Evolutionary conservation across 2,329 filamentous ascomycete species (phyloP).

Genomic region (Aureobasidium sp.): DNA sequence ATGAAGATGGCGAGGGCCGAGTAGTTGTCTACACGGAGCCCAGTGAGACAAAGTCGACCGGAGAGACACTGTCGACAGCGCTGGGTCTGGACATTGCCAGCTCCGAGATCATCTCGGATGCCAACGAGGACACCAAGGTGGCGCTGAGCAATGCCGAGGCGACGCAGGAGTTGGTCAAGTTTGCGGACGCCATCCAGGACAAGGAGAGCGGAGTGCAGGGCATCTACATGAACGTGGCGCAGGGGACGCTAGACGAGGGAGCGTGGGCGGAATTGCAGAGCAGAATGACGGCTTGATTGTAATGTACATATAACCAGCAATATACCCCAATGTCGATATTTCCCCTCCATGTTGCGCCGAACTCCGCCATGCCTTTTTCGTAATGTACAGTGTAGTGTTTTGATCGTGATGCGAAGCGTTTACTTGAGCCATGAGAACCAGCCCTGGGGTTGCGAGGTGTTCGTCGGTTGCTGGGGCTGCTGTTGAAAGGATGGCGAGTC

Average conservation of each 20-base stretch:
- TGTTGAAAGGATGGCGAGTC: not conserved
- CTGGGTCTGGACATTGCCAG: constrained; percentile 61
- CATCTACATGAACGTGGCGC: constrained; percentile 62
- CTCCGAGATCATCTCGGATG: constrained; percentile 75
- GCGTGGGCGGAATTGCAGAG: constrained; percentile 32
- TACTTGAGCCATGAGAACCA: constrained; percentile 17
- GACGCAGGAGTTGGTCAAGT: constrained; percentile 48
- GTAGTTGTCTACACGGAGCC: constrained; percentile 66
- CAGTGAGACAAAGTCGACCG: constrained; percentile 54
- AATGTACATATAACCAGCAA: constrained; percentile 18
- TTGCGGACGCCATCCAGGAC: constrained; percentile 56
- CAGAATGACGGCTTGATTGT: constrained; percentile 25
- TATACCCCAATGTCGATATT: constrained; percentile 15
- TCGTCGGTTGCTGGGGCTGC: not conserved
- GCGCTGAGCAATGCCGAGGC: constrained; percentile 50
- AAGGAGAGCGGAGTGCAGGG: constrained; percentile 62
- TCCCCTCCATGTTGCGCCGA: not conserved
- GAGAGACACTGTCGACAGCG: constrained; percentile 53
- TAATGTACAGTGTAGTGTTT: constrained; percentile 3
- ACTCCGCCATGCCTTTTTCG: not conserved
- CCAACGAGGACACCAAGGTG: constrained; percentile 71
- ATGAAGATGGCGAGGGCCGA: constrained; percentile 58
- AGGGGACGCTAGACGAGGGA: constrained; percentile 30
- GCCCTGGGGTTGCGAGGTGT: not conserved
- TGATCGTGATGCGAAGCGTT: not conserved